These are phyloP conservation scores for Penicillium macrosclerotiorum DNA, from an alignment of 495 filamentous ascomycete species.

Conservation along the genomic window DNA sequence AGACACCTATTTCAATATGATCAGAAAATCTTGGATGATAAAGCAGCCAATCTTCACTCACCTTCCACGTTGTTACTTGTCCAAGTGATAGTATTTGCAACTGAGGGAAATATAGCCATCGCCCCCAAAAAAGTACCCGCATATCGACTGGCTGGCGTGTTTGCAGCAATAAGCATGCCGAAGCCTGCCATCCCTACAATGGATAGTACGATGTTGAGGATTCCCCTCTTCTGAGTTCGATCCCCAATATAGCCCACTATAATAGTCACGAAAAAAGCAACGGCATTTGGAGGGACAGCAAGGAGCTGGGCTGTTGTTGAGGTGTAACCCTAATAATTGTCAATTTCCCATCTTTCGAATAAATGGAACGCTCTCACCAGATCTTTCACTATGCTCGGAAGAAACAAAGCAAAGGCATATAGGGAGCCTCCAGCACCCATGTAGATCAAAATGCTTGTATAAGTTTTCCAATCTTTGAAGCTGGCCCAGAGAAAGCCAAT, in stretches of 20 bases:
- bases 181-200: slow-evolving; percentile 77
- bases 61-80: slow-evolving; percentile 84
- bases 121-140: slow-evolving; percentile 84
- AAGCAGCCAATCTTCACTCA: too few relatives aligned
- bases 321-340: slow-evolving; percentile 74
- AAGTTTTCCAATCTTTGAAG: slow-evolving; percentile 87
- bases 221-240: slow-evolving; percentile 69
- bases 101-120: slow-evolving; percentile 86
- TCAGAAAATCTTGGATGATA: too few relatives aligned
- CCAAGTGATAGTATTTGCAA: slow-evolving; percentile 92
- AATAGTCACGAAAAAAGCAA: slow-evolving; percentile 76
- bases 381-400: slow-evolving; percentile 77
- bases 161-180: slow-evolving; percentile 63
- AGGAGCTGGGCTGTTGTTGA: slow-evolving; percentile 74
- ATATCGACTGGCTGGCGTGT: slow-evolving; percentile 66
- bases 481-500: slow-evolving; percentile 72
- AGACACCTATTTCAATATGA: slow-evolving; percentile 52
- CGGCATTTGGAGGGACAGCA: slow-evolving; percentile 86
- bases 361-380: too few relatives aligned
- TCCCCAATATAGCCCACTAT: slow-evolving; percentile 76
- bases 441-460: slow-evolving; percentile 69
- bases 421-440: slow-evolving; percentile 71
- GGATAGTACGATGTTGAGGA: slow-evolving; percentile 76
- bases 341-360: too few relatives aligned
- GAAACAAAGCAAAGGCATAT: slow-evolving; percentile 88